Percentiles rank a stretch among this genome's conserved stretches.
Conservation (phyloP, 192 early-diverging fungal species). For the Endogone sp. region DNA sequence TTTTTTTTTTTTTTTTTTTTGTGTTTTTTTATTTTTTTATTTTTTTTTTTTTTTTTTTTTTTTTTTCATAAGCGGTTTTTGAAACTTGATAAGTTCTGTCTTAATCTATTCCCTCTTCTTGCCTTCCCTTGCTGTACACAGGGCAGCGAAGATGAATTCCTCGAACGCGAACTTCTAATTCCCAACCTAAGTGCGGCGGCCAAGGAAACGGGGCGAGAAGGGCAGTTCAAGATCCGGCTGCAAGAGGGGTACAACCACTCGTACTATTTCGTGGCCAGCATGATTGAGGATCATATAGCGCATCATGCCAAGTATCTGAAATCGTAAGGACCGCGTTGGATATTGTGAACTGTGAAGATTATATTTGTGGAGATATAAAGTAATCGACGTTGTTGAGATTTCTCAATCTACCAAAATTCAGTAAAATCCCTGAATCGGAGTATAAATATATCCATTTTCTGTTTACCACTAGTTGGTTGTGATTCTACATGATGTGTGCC, state of each 20-base stretch:
- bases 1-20: conserved; percentile 4
- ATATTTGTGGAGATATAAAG: too few species aligned
- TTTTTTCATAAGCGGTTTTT: too few species aligned
- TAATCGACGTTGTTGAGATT: not conserved
- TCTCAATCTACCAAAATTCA: not conserved
- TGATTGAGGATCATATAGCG: conserved; percentile 71
- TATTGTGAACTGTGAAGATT: not conserved
- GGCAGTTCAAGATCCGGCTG: conserved; percentile 56
- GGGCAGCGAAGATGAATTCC: conserved; percentile 69
- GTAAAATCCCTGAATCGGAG: too few species aligned
- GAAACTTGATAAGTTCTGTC: too few species aligned
- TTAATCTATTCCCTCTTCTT: too few species aligned
- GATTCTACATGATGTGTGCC: not conserved
- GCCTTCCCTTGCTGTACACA: conserved; percentile 51
- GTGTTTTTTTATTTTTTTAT: too few species aligned
- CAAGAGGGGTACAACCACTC: conserved; percentile 86
- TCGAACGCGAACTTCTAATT: conserved; percentile 62
- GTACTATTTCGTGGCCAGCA: conserved; percentile 82
- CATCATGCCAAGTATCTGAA: conserved; percentile 65
- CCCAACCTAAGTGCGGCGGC: conserved; percentile 49
- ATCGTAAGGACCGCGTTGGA: not conserved
- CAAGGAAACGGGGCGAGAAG: conserved; percentile 30
- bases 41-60: too few species aligned
- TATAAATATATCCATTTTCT: not conserved
- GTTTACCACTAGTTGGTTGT: too few species aligned